Conservation (phyloP, 2,329 filamentous ascomycete genomes). For the Penicillium sp. region DNA sequence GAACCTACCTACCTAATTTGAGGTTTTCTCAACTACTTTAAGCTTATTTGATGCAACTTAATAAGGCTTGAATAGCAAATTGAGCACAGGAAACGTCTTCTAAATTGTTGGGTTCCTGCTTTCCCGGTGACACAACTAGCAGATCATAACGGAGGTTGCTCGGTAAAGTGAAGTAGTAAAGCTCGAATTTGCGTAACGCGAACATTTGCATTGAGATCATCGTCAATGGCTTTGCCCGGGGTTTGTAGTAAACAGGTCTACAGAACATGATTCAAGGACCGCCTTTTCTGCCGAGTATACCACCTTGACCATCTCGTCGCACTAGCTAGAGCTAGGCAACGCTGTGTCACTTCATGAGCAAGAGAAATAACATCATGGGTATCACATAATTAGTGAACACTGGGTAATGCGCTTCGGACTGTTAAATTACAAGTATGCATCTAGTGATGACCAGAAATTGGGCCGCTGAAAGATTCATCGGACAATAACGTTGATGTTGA, state of each 20-base stretch:
- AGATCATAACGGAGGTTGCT: background rate
- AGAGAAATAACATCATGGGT: background rate
- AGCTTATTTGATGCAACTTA: background rate
- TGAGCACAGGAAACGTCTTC: background rate
- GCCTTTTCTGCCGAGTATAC: background rate
- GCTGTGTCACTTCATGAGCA: background rate
- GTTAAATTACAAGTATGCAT: no score
- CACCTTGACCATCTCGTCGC: background rate
- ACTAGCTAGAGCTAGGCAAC: background rate
- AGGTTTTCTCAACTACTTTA: background rate
- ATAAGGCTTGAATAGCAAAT: background rate
- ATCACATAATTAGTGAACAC: background rate
- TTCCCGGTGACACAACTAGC: background rate
- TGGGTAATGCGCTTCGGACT: no score
- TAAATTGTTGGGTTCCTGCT: background rate
- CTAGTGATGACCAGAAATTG: no score
- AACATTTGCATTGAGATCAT: background rate
- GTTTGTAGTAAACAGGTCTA: background rate
- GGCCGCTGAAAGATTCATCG: no score
- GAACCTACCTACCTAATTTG: background rate
- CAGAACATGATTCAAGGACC: background rate
- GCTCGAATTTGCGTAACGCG: background rate
- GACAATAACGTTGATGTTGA: no score
- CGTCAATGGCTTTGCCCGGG: background rate
- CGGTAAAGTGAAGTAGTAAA: background rate